Evolutionary conservation across 1,139 yeast species (phyloP).

Genomic region (Suhomyces maxii): DNA sequence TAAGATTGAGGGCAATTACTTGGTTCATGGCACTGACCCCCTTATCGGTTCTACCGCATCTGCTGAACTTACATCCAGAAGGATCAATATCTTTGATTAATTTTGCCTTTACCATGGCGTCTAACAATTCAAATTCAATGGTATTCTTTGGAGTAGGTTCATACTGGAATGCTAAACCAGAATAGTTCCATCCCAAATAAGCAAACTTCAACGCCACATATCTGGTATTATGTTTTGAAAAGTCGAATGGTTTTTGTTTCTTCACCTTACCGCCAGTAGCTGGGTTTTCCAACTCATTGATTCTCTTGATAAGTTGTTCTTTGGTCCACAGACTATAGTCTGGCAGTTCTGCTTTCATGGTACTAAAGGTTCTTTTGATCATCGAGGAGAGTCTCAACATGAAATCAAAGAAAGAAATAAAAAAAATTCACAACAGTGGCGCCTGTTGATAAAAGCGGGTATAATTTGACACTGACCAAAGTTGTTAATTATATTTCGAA

Average conservation of each 20-base stretch:
- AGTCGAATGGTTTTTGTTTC: slow-evolving; percentile 58
- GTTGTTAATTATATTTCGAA: no score
- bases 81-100: slow-evolving; percentile 65
- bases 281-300: slow-evolving; percentile 46
- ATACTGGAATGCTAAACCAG: slow-evolving; percentile 82
- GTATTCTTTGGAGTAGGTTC: slow-evolving; percentile 81
- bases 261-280: slow-evolving; percentile 14
- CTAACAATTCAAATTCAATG: slow-evolving; percentile 73
- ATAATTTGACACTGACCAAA: no score
- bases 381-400: slow-evolving; percentile 7
- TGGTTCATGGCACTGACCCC: slow-evolving; percentile 98
- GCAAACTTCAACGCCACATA: slow-evolving; percentile 81
- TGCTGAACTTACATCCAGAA: slow-evolving; percentile 65
- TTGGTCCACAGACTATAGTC: slow-evolving; percentile 52
- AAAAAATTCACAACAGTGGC: no score
- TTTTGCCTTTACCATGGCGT: slow-evolving; percentile 67
- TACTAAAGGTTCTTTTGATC: slow-evolving; percentile 12
- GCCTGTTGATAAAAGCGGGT: no score
- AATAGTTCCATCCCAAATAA: slow-evolving; percentile 90
- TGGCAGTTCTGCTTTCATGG: slow-evolving; percentile 9
- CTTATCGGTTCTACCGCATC: slow-evolving; percentile 96
- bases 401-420: background rate
- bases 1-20: slow-evolving; percentile 75
- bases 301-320: slow-evolving; percentile 50
- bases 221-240: slow-evolving; percentile 63